A percentile compares a stretch with the other conserved stretches of the same genome.
These are phyloP conservation scores for Tricholoma bakamatsutake DNA, from an alignment of 768 basidiomycete species.

Conservation along the genomic window DNA sequence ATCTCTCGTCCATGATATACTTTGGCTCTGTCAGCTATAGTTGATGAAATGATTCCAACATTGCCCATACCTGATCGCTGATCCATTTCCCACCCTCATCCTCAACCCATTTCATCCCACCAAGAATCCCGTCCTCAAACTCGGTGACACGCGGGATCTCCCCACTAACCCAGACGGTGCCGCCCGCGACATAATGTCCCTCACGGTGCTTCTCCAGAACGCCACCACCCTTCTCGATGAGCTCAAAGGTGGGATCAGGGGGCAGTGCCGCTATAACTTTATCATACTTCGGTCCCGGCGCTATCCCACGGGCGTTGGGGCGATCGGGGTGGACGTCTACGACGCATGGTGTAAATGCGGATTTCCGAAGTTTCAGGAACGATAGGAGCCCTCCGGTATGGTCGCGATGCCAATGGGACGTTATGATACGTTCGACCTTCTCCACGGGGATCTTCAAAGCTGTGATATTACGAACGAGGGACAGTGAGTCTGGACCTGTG, in stretches of 20 bases:
- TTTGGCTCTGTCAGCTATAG: conserved; percentile 20
- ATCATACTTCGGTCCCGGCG: conserved; percentile 52
- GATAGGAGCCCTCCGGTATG: conserved; percentile 71
- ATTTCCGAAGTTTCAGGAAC: conserved; percentile 44
- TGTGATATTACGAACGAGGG: conserved; percentile 66
- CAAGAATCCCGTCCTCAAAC: conserved; percentile 64
- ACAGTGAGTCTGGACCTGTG: conserved; percentile 73
- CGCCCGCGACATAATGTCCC: conserved; percentile 61
- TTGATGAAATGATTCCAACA: neutral
- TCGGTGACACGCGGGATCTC: conserved; percentile 67
- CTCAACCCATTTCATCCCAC: conserved; percentile 58
- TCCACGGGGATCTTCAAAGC: conserved; percentile 52
- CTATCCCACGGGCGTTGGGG: conserved; percentile 69
- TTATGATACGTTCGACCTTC: conserved; percentile 54
- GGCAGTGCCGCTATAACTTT: conserved; percentile 57
- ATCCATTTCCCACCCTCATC: conserved; percentile 39
- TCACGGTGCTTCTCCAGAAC: conserved; percentile 47
- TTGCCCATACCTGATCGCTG: conserved; percentile 43
- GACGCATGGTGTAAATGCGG: conserved; percentile 28
- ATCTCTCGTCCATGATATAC: conserved; percentile 83
- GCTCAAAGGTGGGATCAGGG: conserved; percentile 65
- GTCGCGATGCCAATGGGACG: conserved; percentile 80
- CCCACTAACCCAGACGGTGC: conserved; percentile 71
- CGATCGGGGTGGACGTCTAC: conserved; percentile 78
- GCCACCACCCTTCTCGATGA: conserved; percentile 52